phyloP scores from a whole-genome alignment of 352 stramenopile species.

The Globisporangium paroecandrum region DNA sequence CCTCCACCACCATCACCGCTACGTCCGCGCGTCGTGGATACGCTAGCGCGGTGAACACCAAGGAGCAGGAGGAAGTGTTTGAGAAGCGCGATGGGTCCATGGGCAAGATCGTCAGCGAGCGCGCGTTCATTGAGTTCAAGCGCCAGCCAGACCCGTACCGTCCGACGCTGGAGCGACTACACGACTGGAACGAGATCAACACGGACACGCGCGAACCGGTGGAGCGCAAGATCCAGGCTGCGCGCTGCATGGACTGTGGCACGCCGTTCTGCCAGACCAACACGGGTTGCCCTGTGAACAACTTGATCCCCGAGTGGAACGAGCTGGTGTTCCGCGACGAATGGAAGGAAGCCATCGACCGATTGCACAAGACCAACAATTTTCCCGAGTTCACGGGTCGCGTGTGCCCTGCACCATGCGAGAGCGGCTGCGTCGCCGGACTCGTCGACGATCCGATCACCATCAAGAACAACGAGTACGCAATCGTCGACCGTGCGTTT shows the following conservation, averaged over 20 bases:
- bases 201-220: conserved; percentile 79
- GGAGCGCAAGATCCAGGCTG: conserved; percentile 92
- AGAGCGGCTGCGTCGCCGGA: conserved; percentile 94
- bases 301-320: conserved; percentile 99
- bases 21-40: conserved; percentile 13
- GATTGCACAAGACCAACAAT: conserved; percentile 98
- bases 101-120: conserved; percentile 64
- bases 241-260: conserved; percentile 98
- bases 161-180: conserved; percentile 87
- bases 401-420: conserved; percentile 96
- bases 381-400: conserved; percentile 98
- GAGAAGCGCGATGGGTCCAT: conserved; percentile 67
- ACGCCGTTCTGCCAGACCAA: conserved; percentile 98
- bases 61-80: conserved; percentile 27
- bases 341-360: conserved; percentile 95
- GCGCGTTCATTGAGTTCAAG: conserved; percentile 82
- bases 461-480: conserved; percentile 99
- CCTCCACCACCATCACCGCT: background rate
- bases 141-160: conserved; percentile 92
- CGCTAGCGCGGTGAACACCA: conserved; percentile 22
- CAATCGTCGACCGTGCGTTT: conserved; percentile 95
- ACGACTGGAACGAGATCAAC: conserved; percentile 98
- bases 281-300: conserved; percentile 97
- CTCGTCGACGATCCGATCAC: conserved; percentile 95
- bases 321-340: conserved; percentile 96